A percentile compares a stretch with the other conserved stretches of the same genome.
phyloP scores from a whole-genome alignment of 768 basidiomycete species.

The Boletellus emodensis region DNA sequence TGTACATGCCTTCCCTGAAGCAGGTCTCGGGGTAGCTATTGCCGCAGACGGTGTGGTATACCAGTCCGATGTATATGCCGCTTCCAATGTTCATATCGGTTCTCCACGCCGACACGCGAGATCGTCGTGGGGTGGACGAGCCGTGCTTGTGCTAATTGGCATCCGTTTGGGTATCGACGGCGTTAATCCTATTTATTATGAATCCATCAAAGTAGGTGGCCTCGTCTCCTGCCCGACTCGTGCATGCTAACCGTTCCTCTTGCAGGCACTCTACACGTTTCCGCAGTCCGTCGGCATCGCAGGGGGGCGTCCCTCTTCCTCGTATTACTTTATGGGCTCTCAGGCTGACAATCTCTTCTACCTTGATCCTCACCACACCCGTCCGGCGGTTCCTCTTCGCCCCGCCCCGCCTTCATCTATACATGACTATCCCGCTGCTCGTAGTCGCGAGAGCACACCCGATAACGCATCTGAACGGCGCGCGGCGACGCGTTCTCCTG shows the following conservation, averaged over 20 bases:
- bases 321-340: slow-evolving; percentile 94
- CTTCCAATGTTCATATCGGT: slow-evolving; percentile 44
- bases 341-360: slow-evolving; percentile 88
- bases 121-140: slow-evolving; percentile 69
- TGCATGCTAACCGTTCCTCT: neutral
- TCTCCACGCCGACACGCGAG: slow-evolving; percentile 31
- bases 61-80: slow-evolving; percentile 80
- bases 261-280: slow-evolving; percentile 80
- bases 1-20: slow-evolving; percentile 73
- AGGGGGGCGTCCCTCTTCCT: slow-evolving; percentile 93
- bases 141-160: slow-evolving; percentile 84
- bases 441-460: slow-evolving; percentile 29
- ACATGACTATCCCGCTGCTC: slow-evolving; percentile 21
- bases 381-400: slow-evolving; percentile 71
- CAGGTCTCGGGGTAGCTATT: slow-evolving; percentile 75
- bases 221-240: neutral
- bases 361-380: slow-evolving; percentile 75
- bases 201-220: slow-evolving; percentile 64
- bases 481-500: slow-evolving; percentile 25
- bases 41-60: slow-evolving; percentile 82
- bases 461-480: slow-evolving; percentile 29
- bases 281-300: slow-evolving; percentile 97
- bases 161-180: slow-evolving; percentile 87
- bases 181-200: slow-evolving; percentile 93
- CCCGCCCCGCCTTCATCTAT: slow-evolving; percentile 35